These are phyloP conservation scores for Populus tremula DNA, from an alignment of 345 rosid species.

Conservation along the genomic window DNA sequence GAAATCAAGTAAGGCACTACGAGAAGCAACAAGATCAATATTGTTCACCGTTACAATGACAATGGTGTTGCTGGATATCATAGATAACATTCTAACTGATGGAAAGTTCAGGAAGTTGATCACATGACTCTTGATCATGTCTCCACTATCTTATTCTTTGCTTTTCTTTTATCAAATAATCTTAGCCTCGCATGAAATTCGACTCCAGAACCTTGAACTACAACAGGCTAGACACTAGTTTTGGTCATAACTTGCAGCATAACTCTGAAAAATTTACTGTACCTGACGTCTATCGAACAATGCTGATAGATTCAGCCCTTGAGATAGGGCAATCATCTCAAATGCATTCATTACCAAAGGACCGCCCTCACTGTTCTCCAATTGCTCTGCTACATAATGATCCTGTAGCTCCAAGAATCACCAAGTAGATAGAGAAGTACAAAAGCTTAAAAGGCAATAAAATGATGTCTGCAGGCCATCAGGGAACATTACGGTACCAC, in stretches of 20 bases:
- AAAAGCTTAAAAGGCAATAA: background rate
- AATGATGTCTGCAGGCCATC: background rate
- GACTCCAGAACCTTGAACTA: background rate
- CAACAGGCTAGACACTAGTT: background rate
- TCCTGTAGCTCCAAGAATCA: constrained; percentile 48
- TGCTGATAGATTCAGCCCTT: constrained; percentile 86
- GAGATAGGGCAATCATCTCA: constrained; percentile 96
- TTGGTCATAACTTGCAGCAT: background rate
- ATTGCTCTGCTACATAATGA: constrained; percentile 54
- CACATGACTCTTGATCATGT: background rate
- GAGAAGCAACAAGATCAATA: background rate
- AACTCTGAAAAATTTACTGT: background rate
- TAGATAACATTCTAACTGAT: background rate
- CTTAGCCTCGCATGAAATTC: too few relatives aligned
- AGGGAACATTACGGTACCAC: background rate
- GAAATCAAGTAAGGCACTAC: background rate
- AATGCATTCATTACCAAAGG: constrained; percentile 92
- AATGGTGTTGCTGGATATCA: background rate
- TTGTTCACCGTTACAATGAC: background rate
- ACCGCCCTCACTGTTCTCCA: constrained; percentile 43
- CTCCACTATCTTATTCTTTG: background rate
- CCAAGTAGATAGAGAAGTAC: constrained; percentile 15
- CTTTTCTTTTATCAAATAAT: background rate
- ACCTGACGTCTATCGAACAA: constrained; percentile 92
- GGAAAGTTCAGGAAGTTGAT: background rate